Evolutionary conservation across 2,329 filamentous ascomycete species (phyloP).

Genomic region (Colletotrichum chlorophyti): DNA sequence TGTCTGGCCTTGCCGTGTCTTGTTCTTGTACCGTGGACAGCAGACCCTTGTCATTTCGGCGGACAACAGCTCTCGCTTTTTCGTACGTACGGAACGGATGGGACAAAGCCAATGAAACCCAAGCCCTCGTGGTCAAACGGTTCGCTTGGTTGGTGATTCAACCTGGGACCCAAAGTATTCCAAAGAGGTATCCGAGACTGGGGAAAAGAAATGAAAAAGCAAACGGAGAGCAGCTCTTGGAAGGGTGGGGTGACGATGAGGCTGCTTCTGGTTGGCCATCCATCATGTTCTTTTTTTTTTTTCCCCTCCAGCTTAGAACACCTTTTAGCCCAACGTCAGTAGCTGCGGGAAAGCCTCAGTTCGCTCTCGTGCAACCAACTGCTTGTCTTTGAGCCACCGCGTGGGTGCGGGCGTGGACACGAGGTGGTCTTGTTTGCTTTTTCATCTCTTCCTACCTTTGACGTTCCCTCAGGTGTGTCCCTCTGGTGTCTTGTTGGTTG

Average conservation of each 20-base stretch:
- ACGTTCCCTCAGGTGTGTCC: too few species aligned
- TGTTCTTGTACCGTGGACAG: too few species aligned
- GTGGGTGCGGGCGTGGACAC: too few species aligned
- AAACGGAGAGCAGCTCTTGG: background rate
- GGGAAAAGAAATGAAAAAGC: slow-evolving; percentile 3
- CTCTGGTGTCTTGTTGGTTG: slow-evolving; percentile 1
- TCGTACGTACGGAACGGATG: background rate
- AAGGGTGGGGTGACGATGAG: background rate
- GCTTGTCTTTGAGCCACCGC: slow-evolving; percentile 16
- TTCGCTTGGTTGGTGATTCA: background rate
- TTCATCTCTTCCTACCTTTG: background rate
- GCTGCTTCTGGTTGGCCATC: background rate
- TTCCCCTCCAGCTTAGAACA: too few species aligned
- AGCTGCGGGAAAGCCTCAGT: background rate
- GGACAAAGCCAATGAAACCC: background rate
- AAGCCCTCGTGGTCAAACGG: background rate
- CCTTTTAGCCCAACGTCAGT: too few species aligned
- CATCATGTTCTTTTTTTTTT: too few species aligned
- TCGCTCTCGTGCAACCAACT: slow-evolving; percentile 11
- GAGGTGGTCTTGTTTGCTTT: slow-evolving; percentile 12
- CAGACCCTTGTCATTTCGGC: too few species aligned
- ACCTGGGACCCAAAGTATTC: background rate
- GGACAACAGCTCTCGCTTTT: background rate
- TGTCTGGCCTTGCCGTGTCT: background rate
- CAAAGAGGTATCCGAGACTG: background rate